Conservation (phyloP, 177 flowering plant species). For the Vitis hybrid region DNA sequence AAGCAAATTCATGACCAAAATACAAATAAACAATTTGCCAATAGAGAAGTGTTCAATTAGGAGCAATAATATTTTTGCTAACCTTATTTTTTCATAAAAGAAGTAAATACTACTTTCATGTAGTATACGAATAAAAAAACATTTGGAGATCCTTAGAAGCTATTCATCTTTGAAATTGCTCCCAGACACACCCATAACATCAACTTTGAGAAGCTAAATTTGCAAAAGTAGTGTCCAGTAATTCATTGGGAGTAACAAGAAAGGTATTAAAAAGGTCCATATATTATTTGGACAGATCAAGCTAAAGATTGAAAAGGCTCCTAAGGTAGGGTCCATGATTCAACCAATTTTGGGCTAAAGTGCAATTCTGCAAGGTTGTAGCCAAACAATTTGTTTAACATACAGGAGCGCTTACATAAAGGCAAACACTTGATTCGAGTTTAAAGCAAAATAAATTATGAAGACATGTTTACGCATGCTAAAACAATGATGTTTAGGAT, state of each 20-base stretch:
- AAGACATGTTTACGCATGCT: slow-evolving; percentile 35
- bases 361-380: slow-evolving; percentile 15
- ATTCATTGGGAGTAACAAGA: neutral
- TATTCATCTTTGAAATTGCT: neutral
- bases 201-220: neutral
- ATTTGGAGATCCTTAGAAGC: neutral
- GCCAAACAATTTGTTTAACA: slow-evolving; percentile 17
- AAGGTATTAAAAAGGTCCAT: slow-evolving; percentile 4
- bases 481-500: slow-evolving; percentile 24
- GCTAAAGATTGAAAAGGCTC: slow-evolving; percentile 13
- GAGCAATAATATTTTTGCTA: too few species aligned
- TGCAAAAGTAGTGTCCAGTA: neutral
- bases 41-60: too few species aligned
- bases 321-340: slow-evolving; percentile 30
- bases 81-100: too few species aligned
- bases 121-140: too few species aligned
- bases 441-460: slow-evolving; percentile 31
- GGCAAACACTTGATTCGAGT: slow-evolving; percentile 22
- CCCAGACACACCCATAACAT: neutral
- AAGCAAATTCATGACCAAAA: too few species aligned
- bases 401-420: slow-evolving; percentile 27
- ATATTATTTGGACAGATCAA: neutral
- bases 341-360: slow-evolving; percentile 18
- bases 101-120: too few species aligned
- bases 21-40: too few species aligned